These are phyloP conservation scores for Leccinum truebloodii DNA, from an alignment of 768 basidiomycete genomes.

Conservation along the genomic window DNA sequence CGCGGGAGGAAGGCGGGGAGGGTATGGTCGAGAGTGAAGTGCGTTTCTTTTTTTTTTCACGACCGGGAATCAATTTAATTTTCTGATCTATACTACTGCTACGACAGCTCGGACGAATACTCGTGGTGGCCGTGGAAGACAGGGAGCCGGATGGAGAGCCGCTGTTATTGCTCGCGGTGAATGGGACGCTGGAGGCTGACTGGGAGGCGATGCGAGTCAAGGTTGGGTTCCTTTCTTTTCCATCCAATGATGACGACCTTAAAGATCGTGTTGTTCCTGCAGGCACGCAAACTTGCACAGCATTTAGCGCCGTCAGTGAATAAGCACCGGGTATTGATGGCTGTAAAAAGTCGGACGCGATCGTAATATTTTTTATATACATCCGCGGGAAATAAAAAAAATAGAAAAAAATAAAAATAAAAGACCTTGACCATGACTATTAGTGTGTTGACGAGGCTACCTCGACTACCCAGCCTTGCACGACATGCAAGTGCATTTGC, in stretches of 20 bases:
- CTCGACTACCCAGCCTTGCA: slow-evolving; percentile 10
- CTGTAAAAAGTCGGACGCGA: slow-evolving; percentile 27
- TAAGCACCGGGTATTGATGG: slow-evolving; percentile 35
- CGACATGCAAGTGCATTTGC: slow-evolving; percentile 42
- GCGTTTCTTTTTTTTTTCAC: slow-evolving; percentile 14
- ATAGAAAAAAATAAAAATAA: slow-evolving; percentile 16
- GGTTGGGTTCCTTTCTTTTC: slow-evolving; percentile 42
- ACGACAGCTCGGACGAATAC: slow-evolving; percentile 64
- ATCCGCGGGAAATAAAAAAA: slow-evolving; percentile 29
- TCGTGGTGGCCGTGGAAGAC: slow-evolving; percentile 66
- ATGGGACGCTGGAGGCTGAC: slow-evolving; percentile 56
- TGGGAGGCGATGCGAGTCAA: slow-evolving; percentile 68
- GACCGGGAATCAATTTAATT: not conserved
- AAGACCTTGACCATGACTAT: slow-evolving; percentile 20
- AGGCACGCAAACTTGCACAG: slow-evolving; percentile 35
- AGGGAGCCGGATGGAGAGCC: slow-evolving; percentile 38
- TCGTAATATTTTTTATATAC: not conserved
- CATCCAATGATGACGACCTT: too few relatives aligned
- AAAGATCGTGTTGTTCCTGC: not conserved
- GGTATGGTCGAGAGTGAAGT: slow-evolving; percentile 84
- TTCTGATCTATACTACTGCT: not conserved
- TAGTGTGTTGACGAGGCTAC: slow-evolving; percentile 10
- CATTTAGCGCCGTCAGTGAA: slow-evolving; percentile 40
- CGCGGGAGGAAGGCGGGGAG: slow-evolving; percentile 13
- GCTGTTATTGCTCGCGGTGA: slow-evolving; percentile 69